Base-by-base conservation (phyloP, 1,284 basidiomycete species). In the Pyrrhoderma noxium region DNA sequence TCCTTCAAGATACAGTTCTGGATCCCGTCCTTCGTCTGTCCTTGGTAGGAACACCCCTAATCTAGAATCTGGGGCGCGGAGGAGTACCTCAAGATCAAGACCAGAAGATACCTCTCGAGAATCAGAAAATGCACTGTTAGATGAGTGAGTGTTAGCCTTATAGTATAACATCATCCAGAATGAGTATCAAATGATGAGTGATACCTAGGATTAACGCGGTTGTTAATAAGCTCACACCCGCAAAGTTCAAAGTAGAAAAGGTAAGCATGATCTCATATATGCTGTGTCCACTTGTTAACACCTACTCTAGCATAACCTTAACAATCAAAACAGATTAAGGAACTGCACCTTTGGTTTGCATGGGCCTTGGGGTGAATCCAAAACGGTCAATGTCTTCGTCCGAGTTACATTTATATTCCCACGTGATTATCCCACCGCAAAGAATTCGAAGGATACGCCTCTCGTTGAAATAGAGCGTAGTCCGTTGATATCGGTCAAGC, bases 401-500 rank as follows among this genome's bases (percentile, higher is more conserved):
- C 82, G 93, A 1, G 80, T 94, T n/a, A 86, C 89, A 3, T 94
- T 95, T 69, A 82, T 81, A 1, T 96, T 96, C 63, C 93, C 93
- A 1, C 74, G 79, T 27, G 79, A 80, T 44, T 97, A 97, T 61
- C 92, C 93, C 0, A 75, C 80, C 19, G 71, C 71, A 0, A 57
- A 60, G 0, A 71, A 81, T 48, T 79, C 82, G 0, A 71, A 76
- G 3, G 84, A 87, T 14, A 80, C 78, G 0, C 91, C 92, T 0
- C 75, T 75, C 2, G 79, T 94, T 43, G 89, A 93, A 51, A 73
- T 96, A 2, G 92, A 95, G 61, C 79, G 82, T 22, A 91, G 80
- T 57, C 85, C 88, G 0, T 73, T 92, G 2, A 86, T 95, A 46
- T 79, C 85, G 1, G 76, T 85, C 43, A 82, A 82, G 60, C 82